A percentile compares a stretch with the other conserved stretches of the same genome.
phyloP scores from a whole-genome alignment of 495 filamentous ascomycete species.

The Penicillium lagena region DNA sequence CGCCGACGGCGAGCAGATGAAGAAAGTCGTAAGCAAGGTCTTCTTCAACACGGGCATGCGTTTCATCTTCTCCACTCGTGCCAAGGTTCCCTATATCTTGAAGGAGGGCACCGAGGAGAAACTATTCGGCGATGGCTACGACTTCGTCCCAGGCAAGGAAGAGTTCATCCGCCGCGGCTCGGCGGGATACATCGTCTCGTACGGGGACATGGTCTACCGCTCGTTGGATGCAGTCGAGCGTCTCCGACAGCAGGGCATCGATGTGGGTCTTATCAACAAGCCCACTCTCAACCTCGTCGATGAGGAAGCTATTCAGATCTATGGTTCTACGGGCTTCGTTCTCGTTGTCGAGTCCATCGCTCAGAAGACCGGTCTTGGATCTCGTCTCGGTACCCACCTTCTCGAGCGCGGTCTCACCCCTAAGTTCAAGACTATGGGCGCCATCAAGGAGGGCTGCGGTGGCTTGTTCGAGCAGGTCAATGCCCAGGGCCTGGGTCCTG shows the following conservation, averaged over 20 bases:
- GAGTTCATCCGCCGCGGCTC: slow-evolving; percentile 29
- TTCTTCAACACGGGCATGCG: slow-evolving; percentile 32
- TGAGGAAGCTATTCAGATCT: slow-evolving; percentile 29
- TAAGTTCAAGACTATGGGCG: slow-evolving; percentile 28
- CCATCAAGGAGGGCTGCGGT: slow-evolving; percentile 31
- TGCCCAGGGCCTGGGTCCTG: slow-evolving; percentile 28
- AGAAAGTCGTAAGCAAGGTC: slow-evolving; percentile 31
- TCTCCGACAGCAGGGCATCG: slow-evolving; percentile 24
- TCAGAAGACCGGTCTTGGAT: slow-evolving; percentile 37
- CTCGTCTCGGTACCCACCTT: slow-evolving; percentile 27
- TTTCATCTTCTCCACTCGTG: slow-evolving; percentile 35
- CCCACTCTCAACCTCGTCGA: slow-evolving; percentile 34
- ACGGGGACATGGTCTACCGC: slow-evolving; percentile 38
- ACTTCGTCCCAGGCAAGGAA: slow-evolving; percentile 35
- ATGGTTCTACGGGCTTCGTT: slow-evolving; percentile 29
- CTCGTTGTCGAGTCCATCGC: slow-evolving; percentile 32
- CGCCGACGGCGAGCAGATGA: slow-evolving; percentile 38
- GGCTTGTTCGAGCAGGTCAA: slow-evolving; percentile 33
- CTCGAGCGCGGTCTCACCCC: slow-evolving; percentile 29
- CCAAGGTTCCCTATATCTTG: slow-evolving; percentile 35
- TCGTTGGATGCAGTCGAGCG: slow-evolving; percentile 33
- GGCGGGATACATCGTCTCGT: slow-evolving; percentile 32
- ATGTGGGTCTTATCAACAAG: slow-evolving; percentile 34
- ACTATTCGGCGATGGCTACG: slow-evolving; percentile 28
- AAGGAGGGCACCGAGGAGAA: slow-evolving; percentile 30